These are phyloP conservation scores for Aspergillus leporis DNA, from an alignment of 495 filamentous ascomycete species.

Conservation along the genomic window DNA sequence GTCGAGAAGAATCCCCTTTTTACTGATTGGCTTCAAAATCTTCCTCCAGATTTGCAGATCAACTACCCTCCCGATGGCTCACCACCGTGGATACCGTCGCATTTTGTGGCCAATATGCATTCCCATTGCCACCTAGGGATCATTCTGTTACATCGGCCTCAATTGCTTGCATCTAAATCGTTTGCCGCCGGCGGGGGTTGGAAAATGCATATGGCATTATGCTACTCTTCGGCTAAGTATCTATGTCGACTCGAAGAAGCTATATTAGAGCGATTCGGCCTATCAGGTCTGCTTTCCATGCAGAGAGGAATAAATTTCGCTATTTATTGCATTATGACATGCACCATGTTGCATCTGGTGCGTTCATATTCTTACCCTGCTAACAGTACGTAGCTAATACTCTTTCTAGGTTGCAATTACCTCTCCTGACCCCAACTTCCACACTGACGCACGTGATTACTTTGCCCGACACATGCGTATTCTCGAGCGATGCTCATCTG, in stretches of 20 bases:
- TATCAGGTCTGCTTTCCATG: conserved; percentile 88
- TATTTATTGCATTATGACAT: conserved; percentile 88
- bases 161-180: conserved; percentile 75
- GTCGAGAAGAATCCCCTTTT: conserved; percentile 74
- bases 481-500: conserved; percentile 77
- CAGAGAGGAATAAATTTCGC: conserved; percentile 93
- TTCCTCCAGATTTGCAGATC: conserved; percentile 79
- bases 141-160: conserved; percentile 87
- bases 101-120: conserved; percentile 91
- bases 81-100: conserved; percentile 81
- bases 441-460: conserved; percentile 81
- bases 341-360: conserved; percentile 94
- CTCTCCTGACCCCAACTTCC: conserved; percentile 87
- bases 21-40: conserved; percentile 69
- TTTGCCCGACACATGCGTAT: conserved; percentile 96
- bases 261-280: conserved; percentile 72
- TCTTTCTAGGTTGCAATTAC: conserved; percentile 81
- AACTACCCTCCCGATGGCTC: conserved; percentile 76
- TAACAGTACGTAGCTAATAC: conserved; percentile 15
- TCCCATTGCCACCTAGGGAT: conserved; percentile 87
- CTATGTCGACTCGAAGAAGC: conserved; percentile 91
- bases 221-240: conserved; percentile 82
- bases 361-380: conserved; percentile 30
- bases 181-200: conserved; percentile 72
- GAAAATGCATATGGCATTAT: conserved; percentile 85